Percentiles rank a stretch among this genome's conserved stretches.
Evolutionary conservation across 345 rosid species (phyloP).

Genomic region (Ceriops decandra): DNA sequence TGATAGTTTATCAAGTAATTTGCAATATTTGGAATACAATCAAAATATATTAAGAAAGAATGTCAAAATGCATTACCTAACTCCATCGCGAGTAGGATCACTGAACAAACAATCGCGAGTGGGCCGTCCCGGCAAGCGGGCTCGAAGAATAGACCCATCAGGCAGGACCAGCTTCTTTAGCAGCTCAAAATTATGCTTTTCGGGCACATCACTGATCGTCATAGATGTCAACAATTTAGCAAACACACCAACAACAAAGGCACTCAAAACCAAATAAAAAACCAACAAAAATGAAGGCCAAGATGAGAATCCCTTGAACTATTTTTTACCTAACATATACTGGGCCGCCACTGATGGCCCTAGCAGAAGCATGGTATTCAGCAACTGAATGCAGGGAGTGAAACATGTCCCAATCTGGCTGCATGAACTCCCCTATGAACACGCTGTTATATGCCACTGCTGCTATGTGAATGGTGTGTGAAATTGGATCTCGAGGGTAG

Average conservation of each 20-base stretch:
- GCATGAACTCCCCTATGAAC: conserved; percentile 88
- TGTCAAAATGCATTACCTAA: conserved; percentile 44
- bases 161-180: conserved; percentile 78
- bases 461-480: conserved; percentile 90
- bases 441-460: conserved; percentile 84
- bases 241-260: neutral
- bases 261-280: neutral
- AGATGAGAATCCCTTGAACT: neutral
- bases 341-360: conserved; percentile 93
- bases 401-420: conserved; percentile 98
- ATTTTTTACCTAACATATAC: conserved; percentile 67
- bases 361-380: conserved; percentile 89
- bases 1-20: no score
- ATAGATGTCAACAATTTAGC: neutral
- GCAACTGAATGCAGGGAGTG: conserved; percentile 89
- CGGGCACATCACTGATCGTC: conserved; percentile 80
- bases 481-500: conserved; percentile 82
- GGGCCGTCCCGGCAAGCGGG: conserved; percentile 85
- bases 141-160: conserved; percentile 84
- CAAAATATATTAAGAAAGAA: neutral
- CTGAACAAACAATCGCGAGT: conserved; percentile 77
- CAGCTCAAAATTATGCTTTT: conserved; percentile 77
- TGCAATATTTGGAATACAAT: neutral
- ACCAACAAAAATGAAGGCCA: neutral
- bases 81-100: conserved; percentile 85